Evolutionary conservation across 2,329 filamentous ascomycete genomes (phyloP), one percentile per base, ranked within the genome.

Genomic region (Triangularia setosa): DNA sequence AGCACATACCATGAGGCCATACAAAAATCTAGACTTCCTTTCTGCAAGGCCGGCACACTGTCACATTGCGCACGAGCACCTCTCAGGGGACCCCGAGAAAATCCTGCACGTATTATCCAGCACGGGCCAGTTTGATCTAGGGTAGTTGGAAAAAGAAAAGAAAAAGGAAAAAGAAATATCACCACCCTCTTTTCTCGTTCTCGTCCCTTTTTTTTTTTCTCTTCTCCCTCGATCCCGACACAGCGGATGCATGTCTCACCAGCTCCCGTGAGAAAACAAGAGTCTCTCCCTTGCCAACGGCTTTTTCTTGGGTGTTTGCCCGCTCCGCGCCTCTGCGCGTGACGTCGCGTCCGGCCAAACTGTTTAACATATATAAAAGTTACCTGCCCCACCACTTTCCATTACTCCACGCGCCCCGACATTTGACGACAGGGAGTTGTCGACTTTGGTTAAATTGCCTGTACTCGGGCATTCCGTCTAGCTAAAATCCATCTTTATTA

Each of bases 31-130:
- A 54, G 48, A 54, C 48, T 40, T n/a, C 5, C 23, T 7, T 23
- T 59, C 33, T 44, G 24, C 57, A 59, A 14, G 40, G 18, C 30
- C 27, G 25, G 24, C n/a, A 61, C 24, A 21, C 25, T 60, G 44
- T 54, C 58, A 61, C 44, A 61, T 54, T 54, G 40, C 23, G 57
- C 58, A 33, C 58, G n/a, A 60, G 58, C 28, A 52, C 58, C 25
- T 27, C 14, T 48, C 58, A 27, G 48, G 58, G 58, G 24, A 55
- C 23, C 52, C 52, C 12, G 16, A 25, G 30, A 40, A 58, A 58
- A 58, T 48, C 56, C 56, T 58, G 33, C 56, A 58, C 16, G 33
- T 40, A 21, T 52, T 28, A 52, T 27, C 16, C 30, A 30, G 25
- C 52, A 55, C 52, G 23, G 25, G 52, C 52, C 52, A 24, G 27